Conservation (phyloP, 129 eudicot genomes). For the Centrapalus pauciflorus region DNA sequence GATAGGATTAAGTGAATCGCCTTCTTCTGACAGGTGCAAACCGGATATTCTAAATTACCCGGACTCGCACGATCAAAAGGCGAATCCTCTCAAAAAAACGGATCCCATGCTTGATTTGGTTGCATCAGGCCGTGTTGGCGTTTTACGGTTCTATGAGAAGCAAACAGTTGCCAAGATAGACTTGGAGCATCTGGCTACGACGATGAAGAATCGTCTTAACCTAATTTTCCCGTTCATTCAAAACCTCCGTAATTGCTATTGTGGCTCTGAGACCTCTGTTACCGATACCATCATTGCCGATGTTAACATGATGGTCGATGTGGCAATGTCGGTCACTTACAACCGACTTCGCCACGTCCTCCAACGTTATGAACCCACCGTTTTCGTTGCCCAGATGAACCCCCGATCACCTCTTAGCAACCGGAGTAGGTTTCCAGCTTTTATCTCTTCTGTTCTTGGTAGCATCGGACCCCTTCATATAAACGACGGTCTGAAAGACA, state of each 20-base stretch:
- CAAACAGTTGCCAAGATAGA: slow-evolving; percentile 11
- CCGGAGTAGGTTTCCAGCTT: slow-evolving; percentile 19
- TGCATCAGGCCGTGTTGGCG: not conserved
- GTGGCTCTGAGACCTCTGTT: not conserved
- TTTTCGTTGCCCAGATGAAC: slow-evolving; percentile 20
- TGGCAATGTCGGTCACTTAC: slow-evolving; percentile 28
- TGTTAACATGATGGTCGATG: slow-evolving; percentile 27
- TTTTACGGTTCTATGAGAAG: not conserved
- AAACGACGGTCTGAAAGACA: not conserved
- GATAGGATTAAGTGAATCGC: slow-evolving; percentile 7
- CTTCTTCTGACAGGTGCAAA: slow-evolving; percentile 26
- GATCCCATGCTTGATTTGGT: not conserved
- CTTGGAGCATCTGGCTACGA: slow-evolving; percentile 28
- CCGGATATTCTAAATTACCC: not conserved
- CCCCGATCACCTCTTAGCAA: slow-evolving; percentile 28
- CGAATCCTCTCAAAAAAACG: not conserved
- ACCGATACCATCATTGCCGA: slow-evolving; percentile 20
- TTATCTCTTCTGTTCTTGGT: slow-evolving; percentile 20
- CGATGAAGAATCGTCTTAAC: slow-evolving; percentile 28
- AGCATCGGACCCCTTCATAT: slow-evolving; percentile 28
- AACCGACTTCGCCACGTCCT: slow-evolving; percentile 29
- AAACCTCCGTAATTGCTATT: slow-evolving; percentile 11
- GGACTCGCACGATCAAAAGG: not conserved
- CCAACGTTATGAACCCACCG: not conserved
- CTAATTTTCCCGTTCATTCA: slow-evolving; percentile 11